Base-by-base conservation (phyloP, 306 rosid genomes). In the Acacia melanoxylon region DNA sequence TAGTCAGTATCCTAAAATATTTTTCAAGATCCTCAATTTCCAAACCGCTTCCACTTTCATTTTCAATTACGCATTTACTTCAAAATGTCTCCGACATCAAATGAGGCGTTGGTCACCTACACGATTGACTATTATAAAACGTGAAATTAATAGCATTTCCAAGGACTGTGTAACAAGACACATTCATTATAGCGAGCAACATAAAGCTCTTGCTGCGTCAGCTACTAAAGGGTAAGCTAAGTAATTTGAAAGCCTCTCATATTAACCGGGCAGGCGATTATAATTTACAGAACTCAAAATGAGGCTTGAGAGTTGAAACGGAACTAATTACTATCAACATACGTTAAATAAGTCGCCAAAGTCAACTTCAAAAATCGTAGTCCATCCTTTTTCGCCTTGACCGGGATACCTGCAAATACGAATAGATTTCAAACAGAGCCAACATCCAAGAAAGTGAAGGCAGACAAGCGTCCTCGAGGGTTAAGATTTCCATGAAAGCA, bases 341-440 rank as follows among this genome's bases (percentile, higher is more conserved):
- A 24, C 63, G 27, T 42, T 69, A 40, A 20, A 67, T 4, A 11
- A 46, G 62, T 74, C 74, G 67, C 27, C 61, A 40, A 65, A 51
- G 12, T 25, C 27, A 76, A 46, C 41, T 74, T 72, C 71, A 67
- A 7, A 59, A 75, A 61, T 48, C 46, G 22, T 49, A 37, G 74
- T 71, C 79, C 61, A 82, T 48, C 52, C 59, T 78, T 83, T 37
- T 71, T 54, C 72, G 42, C 40, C 87, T 81, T 62, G 82, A 78
- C 72, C 82, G 80, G 40, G 35, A 41, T 37, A 52, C 82, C 90
- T 87, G 86, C 15, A 78, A 84, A 78, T 33, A 69, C 63, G 59
- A 72, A 78, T 8, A 78, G 72, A 62, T 68, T 74, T 79, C 85
- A 80, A 70, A 31, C 62, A 77, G 13, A 68, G 65, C 44, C 59